Evolutionary conservation across 2,329 filamentous ascomycete species (phyloP).

Genomic region (Seiridium cupressi): DNA sequence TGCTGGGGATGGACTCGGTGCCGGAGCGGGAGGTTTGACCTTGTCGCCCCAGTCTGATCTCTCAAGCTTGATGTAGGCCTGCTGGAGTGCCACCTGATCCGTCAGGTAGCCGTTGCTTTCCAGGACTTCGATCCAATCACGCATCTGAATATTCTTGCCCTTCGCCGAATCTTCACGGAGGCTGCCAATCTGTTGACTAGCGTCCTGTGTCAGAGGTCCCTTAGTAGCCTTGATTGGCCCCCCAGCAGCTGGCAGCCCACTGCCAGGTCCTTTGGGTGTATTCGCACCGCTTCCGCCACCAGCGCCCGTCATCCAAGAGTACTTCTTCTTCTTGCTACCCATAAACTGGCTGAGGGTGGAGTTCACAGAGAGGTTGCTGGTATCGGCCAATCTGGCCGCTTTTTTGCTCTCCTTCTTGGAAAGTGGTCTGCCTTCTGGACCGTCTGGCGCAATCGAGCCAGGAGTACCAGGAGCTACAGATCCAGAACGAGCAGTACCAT

Average conservation of each 20-base stretch:
- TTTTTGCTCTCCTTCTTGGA: slow-evolving; percentile 86
- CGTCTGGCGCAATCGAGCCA: slow-evolving; percentile 60
- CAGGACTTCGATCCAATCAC: slow-evolving; percentile 77
- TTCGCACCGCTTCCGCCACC: slow-evolving; percentile 47
- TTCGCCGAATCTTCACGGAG: slow-evolving; percentile 78
- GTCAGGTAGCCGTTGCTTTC: slow-evolving; percentile 66
- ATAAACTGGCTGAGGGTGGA: slow-evolving; percentile 74
- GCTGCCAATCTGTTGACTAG: slow-evolving; percentile 64
- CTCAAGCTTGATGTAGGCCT: slow-evolving; percentile 54
- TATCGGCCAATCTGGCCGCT: slow-evolving; percentile 71
- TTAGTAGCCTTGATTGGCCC: slow-evolving; percentile 31
- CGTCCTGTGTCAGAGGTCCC: slow-evolving; percentile 50
- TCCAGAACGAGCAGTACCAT: slow-evolving; percentile 48
- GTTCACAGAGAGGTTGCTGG: slow-evolving; percentile 80
- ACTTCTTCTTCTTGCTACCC: slow-evolving; percentile 65
- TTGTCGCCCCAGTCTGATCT: slow-evolving; percentile 35
- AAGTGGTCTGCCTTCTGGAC: slow-evolving; percentile 58
- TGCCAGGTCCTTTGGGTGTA: slow-evolving; percentile 41
- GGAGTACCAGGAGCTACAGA: slow-evolving; percentile 61
- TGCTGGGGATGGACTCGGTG: background rate
- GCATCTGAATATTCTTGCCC: slow-evolving; percentile 76
- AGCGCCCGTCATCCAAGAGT: slow-evolving; percentile 69
- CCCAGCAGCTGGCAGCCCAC: slow-evolving; percentile 32
- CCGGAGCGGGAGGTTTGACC: background rate
- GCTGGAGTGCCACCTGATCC: slow-evolving; percentile 62